Evolutionary conservation across 805 yeast species (phyloP).

Genomic region (Metschnikowia gelsemii): DNA sequence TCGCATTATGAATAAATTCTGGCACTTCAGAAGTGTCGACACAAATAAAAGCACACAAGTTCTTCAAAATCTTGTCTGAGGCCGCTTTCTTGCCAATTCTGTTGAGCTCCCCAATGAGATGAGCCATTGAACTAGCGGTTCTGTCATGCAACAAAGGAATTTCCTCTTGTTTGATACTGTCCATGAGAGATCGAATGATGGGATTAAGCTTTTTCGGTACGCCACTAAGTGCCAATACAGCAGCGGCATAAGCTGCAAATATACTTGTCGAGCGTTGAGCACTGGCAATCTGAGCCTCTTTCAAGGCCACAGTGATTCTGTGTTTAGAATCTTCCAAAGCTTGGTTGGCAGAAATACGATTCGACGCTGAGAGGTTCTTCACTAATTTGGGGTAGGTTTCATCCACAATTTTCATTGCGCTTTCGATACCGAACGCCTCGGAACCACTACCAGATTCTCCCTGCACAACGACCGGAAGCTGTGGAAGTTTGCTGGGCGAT

Average conservation of each 20-base stretch:
- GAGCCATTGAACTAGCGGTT: slow-evolving; percentile 67
- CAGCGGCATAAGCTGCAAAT: slow-evolving; percentile 74
- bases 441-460: slow-evolving; percentile 95
- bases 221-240: slow-evolving; percentile 58
- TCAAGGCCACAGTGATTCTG: slow-evolving; percentile 62
- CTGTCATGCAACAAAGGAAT: slow-evolving; percentile 63
- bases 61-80: slow-evolving; percentile 84
- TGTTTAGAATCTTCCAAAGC: slow-evolving; percentile 77
- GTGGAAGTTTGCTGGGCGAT: slow-evolving; percentile 69
- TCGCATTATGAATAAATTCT: slow-evolving; percentile 70
- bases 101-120: slow-evolving; percentile 60
- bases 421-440: slow-evolving; percentile 79
- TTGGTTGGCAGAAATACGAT: slow-evolving; percentile 67
- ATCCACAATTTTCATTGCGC: slow-evolving; percentile 66
- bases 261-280: slow-evolving; percentile 56
- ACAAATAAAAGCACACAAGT: slow-evolving; percentile 88
- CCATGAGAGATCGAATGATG: slow-evolving; percentile 87
- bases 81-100: slow-evolving; percentile 62
- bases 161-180: slow-evolving; percentile 78
- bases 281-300: slow-evolving; percentile 60
- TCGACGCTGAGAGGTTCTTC: slow-evolving; percentile 61
- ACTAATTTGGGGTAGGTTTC: slow-evolving; percentile 67
- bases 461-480: slow-evolving; percentile 83
- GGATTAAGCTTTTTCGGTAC: slow-evolving; percentile 90
- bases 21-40: slow-evolving; percentile 97